Percentiles rank a stretch among this genome's conserved stretches.
Conservation (phyloP, 2,329 filamentous ascomycete species). For the Hymenoscyphus scutula region DNA sequence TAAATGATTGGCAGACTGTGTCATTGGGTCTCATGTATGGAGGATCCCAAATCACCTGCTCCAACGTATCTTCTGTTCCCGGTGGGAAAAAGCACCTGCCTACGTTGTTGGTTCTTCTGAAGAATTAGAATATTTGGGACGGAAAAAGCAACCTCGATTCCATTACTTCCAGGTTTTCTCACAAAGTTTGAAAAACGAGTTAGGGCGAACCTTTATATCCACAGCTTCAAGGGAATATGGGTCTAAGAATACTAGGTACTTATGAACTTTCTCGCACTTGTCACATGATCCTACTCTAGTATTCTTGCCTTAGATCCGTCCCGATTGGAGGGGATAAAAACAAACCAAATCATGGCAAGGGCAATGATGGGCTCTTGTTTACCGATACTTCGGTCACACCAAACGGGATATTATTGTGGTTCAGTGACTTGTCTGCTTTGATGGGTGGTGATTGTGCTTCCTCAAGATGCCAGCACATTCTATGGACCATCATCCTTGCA, state of each 20-base stretch:
- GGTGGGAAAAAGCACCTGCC: no score
- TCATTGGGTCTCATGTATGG: background rate
- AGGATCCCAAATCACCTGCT: background rate
- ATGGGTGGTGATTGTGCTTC: background rate
- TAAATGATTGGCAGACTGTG: background rate
- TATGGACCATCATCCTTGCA: conserved; percentile 21
- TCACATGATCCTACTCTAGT: background rate
- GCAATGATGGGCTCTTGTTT: background rate
- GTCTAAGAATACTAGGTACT: no score
- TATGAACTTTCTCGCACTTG: no score
- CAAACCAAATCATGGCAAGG: background rate
- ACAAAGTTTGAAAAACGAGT: background rate
- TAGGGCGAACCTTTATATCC: background rate
- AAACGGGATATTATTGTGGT: background rate
- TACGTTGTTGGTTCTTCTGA: no score
- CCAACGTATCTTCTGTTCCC: no score
- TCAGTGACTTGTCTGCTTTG: background rate
- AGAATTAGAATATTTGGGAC: no score
- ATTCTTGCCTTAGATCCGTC: background rate
- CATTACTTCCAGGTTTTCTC: no score
- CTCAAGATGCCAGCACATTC: conserved; percentile 26
- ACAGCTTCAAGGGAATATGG: background rate
- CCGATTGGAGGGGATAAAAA: background rate
- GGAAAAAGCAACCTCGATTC: background rate
- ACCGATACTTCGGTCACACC: background rate